These are phyloP conservation scores for Cucurbitaria berberidis DNA, from an alignment of 2,329 filamentous ascomycete genomes.

Conservation along the genomic window DNA sequence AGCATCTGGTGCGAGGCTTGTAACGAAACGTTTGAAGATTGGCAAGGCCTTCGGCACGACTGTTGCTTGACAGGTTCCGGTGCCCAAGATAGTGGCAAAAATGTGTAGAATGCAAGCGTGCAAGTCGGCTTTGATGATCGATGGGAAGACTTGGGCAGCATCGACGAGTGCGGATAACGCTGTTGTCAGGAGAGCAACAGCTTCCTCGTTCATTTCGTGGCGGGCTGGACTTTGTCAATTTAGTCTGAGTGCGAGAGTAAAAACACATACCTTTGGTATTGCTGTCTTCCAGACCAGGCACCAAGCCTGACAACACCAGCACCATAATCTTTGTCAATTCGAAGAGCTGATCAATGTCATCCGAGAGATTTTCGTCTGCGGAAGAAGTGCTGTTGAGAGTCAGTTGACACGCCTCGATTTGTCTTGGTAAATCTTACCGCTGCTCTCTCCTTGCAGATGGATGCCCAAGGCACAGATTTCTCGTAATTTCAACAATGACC, in stretches of 20 bases:
- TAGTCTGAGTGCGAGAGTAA: not conserved
- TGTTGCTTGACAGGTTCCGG: constrained; percentile 81
- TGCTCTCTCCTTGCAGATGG: constrained; percentile 79
- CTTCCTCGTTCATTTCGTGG: constrained; percentile 85
- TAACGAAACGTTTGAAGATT: constrained; percentile 89
- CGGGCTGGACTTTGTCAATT: constrained; percentile 61
- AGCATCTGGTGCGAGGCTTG: constrained; percentile 65
- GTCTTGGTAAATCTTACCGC: constrained; percentile 52
- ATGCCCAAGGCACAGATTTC: constrained; percentile 87
- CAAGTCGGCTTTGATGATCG: constrained; percentile 94
- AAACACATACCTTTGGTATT: constrained; percentile 40
- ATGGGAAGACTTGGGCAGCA: constrained; percentile 92
- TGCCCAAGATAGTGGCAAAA: constrained; percentile 89
- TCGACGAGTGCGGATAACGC: constrained; percentile 89
- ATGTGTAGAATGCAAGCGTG: constrained; percentile 98
- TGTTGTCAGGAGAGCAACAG: constrained; percentile 77
- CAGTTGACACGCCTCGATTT: not conserved
- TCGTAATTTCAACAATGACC: constrained; percentile 92
- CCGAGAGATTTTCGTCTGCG: constrained; percentile 78
- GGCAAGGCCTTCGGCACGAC: constrained; percentile 90
- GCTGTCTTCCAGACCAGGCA: constrained; percentile 78
- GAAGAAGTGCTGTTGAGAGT: constrained; percentile 34
- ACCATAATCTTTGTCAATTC: constrained; percentile 97
- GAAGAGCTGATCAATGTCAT: constrained; percentile 97
- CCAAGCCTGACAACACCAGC: constrained; percentile 82